Evolutionary conservation across 2,329 filamentous ascomycete genomes (phyloP), one percentile per base, ranked within the genome.

Genomic region (Blastomyces parvus): DNA sequence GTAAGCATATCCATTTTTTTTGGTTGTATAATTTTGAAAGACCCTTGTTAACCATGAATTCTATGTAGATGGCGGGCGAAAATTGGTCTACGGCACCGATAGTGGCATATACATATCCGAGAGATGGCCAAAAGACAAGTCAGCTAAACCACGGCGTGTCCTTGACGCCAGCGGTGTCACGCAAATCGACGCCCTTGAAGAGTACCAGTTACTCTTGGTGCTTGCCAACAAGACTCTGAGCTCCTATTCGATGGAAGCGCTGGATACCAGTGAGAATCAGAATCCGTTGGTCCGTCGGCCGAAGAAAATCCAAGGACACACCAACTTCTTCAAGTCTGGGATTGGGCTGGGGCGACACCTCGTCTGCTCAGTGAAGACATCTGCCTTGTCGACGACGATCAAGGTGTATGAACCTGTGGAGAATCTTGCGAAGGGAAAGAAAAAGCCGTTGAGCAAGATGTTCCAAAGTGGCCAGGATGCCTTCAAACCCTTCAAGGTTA

Each of bases 321-420:
- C 93, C 76, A 97, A 93, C 76, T 99, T 97, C 80, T 99, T 99
- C 86, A 96, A 95, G 78, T 89, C 91, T 22, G 94, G 94, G 48
- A 95, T 97, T 71, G 97, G 94, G 73, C 83, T 97, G 64, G 92
- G 94, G 42, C 86, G 94, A 66, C 94, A 97, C 73, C 82, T 99
- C 62, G 94, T 99, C 38, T 97, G 93, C 78, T 95, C 91, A 69
- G 94, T 97, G 71, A 97, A 96, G 80, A 96, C 91, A 50, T 93
- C 89, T 22, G 90, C 92, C 2, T 81, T 97, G 40, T 96, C 91
- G 61, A 96, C 91, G 17, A 97, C 93, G 1, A 96, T 99, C 81
- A 97, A 97, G 78, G 94, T 97, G n/a, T 97, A 91, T 77, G 93
- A 99, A 78, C 94, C 94, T 0, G 96, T 96, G 78, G 94, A 97